Base-by-base conservation (phyloP, 1,139 yeast species). In the Candida smagusa region DNA sequence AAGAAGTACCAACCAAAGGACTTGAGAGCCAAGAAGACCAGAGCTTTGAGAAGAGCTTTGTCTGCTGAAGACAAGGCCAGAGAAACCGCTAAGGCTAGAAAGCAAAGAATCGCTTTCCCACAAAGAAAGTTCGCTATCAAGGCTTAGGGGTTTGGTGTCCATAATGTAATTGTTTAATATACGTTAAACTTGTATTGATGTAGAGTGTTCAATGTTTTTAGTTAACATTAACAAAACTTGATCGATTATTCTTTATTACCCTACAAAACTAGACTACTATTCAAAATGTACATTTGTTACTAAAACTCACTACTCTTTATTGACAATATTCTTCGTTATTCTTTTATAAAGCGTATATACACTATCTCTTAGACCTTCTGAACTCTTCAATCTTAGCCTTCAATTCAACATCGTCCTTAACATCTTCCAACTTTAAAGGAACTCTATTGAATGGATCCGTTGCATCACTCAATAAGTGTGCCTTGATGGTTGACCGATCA, bases 21-120 rank as follows among this genome's bases (percentile, higher is more conserved):
- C 72, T 83, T 92, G 77, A 92, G 97, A 80, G 96, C 88, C 65
- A 92, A 92, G 90, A 87, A 92, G 85, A 92, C 98, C 76, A 92
- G 97, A 84, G 97, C 98, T 73, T 77, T 92, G 74, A 90, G 98
- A 86, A 88, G 97, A 82, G 81, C 83, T 71, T 82, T 92, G 70
- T 82, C 97, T 72, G 79, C 84, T 68, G 73, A 74, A 73, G 97
- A 92, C 78, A 82, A 86, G 68, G 65, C 79, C 59, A 75, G 77
- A 71, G 74, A 77, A 72, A 90, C 97, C 66, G 84, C 74, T 61
- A 89, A 86, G 80, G 89, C 90, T 65, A 81, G 81, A 76, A 92
- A 92, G 88, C 84, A 79, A 77, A 81, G 81, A 68, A 79, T 81
- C 65, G 95, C 97, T 75, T 88, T 84, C 95, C 97, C 98, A 73